These are phyloP conservation scores for Teratosphaeria zuluensis DNA, from an alignment of 2,329 filamentous ascomycete species.

Conservation along the genomic window DNA sequence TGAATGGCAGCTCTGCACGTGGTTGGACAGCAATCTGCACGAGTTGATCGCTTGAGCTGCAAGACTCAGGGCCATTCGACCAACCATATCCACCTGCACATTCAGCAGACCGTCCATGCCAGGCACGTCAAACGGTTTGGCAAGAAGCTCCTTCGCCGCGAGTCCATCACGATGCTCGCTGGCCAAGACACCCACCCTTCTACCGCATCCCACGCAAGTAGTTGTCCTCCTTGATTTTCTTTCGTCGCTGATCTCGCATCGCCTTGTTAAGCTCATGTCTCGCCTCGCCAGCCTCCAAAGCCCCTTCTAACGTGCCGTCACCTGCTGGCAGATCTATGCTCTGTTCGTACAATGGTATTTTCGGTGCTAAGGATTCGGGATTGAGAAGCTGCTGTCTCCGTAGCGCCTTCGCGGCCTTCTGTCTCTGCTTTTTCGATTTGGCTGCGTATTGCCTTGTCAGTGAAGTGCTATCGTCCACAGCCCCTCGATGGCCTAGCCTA, in stretches of 20 bases:
- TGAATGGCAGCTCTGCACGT: neutral
- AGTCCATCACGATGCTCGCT: neutral
- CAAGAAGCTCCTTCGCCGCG: neutral
- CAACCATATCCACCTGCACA: neutral
- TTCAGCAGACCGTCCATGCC: neutral
- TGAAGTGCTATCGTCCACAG: neutral
- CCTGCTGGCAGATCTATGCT: slow-evolving; percentile 59
- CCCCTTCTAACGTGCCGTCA: slow-evolving; percentile 39
- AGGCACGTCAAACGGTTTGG: neutral
- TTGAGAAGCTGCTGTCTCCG: slow-evolving; percentile 56
- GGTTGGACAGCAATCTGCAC: neutral
- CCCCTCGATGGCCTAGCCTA: neutral
- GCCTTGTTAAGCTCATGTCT: slow-evolving; percentile 57
- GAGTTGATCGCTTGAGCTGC: neutral
- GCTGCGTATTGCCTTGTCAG: slow-evolving; percentile 37
- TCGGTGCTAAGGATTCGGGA: slow-evolving; percentile 49
- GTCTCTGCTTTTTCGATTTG: slow-evolving; percentile 76
- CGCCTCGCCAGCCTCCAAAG: slow-evolving; percentile 37
- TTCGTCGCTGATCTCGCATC: slow-evolving; percentile 65
- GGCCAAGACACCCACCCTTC: neutral
- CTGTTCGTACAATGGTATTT: slow-evolving; percentile 69
- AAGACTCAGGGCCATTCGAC: neutral
- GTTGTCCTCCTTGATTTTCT: slow-evolving; percentile 73
- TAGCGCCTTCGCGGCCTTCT: slow-evolving; percentile 57
- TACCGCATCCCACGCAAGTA: slow-evolving; percentile 50